These are phyloP conservation scores for Botrytis squamosa DNA, from an alignment of 2,329 filamentous ascomycete species.

Conservation along the genomic window DNA sequence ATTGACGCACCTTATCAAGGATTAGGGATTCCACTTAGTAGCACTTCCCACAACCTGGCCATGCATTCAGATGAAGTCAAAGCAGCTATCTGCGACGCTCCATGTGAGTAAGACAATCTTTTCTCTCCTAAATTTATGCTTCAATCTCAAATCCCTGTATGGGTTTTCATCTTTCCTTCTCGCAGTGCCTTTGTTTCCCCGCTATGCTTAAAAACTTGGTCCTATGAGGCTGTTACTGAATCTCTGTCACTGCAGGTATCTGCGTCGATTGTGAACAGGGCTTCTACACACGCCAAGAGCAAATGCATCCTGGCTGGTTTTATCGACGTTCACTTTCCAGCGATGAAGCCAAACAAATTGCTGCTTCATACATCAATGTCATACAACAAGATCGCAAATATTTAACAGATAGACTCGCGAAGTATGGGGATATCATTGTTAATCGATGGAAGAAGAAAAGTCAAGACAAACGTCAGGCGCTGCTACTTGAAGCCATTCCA, in stretches of 20 bases:
- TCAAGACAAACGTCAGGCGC: neutral
- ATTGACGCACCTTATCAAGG: neutral
- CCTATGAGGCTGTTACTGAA: too few species aligned
- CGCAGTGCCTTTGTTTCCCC: too few species aligned
- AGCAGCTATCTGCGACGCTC: neutral
- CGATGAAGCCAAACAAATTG: neutral
- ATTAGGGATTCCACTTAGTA: neutral
- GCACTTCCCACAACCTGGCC: neutral
- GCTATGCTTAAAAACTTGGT: too few species aligned
- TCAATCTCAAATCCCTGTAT: too few species aligned
- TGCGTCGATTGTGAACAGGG: neutral
- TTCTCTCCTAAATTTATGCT: neutral
- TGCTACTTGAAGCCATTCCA: constrained; percentile 3
- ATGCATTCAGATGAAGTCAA: neutral
- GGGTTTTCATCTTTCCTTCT: too few species aligned
- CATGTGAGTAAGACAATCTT: neutral
- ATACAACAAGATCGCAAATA: constrained; percentile 7
- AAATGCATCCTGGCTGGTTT: neutral
- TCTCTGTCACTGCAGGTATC: neutral
- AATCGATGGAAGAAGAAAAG: constrained; percentile 16
- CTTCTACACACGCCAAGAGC: neutral
- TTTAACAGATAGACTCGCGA: neutral
- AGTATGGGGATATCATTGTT: constrained; percentile 7
- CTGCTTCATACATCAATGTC: neutral
- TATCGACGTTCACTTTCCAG: neutral